Percentiles rank a stretch among this genome's conserved stretches.
These are phyloP conservation scores for Phaeophleospora eucalypticola DNA, from an alignment of 2,329 filamentous ascomycete genomes.

Conservation along the genomic window DNA sequence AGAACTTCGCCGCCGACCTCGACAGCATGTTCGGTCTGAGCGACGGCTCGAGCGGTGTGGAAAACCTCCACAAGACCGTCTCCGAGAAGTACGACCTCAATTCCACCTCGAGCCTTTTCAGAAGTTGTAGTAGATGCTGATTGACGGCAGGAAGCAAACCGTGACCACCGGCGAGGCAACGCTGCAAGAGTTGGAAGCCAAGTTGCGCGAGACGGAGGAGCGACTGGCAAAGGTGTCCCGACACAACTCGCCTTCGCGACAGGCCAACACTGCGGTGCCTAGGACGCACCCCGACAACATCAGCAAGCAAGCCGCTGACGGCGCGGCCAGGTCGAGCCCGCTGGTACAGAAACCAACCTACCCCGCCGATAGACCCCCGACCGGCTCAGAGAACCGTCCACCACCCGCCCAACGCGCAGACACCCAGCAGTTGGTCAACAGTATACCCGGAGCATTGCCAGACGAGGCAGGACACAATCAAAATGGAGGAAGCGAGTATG, in stretches of 20 bases:
- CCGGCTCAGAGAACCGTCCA: conserved; percentile 10
- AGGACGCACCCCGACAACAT: conserved; percentile 17
- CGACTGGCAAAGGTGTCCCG: conserved; percentile 51
- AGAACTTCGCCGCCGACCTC: conserved; percentile 79
- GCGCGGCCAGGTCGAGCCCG: conserved; percentile 16
- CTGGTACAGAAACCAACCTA: conserved; percentile 25
- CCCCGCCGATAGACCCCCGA: conserved; percentile 23
- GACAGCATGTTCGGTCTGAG: conserved; percentile 88
- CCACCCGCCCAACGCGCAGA: conserved; percentile 18
- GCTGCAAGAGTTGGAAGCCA: conserved; percentile 79
- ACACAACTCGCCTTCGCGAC: conserved; percentile 25
- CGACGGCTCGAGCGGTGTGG: conserved; percentile 62
- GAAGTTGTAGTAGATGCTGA: conserved; percentile 2
- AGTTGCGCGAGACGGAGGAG: conserved; percentile 79
- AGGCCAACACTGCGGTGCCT: conserved; percentile 14
- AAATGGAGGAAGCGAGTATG: conserved; percentile 28
- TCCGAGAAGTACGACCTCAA: conserved; percentile 71
- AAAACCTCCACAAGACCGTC: conserved; percentile 69
- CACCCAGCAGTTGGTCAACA: conserved; percentile 20
- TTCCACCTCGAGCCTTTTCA: not conserved
- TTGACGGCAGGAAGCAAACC: conserved; percentile 64
- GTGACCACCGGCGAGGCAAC: conserved; percentile 72
- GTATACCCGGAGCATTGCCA: conserved; percentile 24
- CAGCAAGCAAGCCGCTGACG: conserved; percentile 19
- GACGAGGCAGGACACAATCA: conserved; percentile 18